phyloP scores from a whole-genome alignment of 495 filamentous ascomycete species.

The Haplographium delicatum region DNA sequence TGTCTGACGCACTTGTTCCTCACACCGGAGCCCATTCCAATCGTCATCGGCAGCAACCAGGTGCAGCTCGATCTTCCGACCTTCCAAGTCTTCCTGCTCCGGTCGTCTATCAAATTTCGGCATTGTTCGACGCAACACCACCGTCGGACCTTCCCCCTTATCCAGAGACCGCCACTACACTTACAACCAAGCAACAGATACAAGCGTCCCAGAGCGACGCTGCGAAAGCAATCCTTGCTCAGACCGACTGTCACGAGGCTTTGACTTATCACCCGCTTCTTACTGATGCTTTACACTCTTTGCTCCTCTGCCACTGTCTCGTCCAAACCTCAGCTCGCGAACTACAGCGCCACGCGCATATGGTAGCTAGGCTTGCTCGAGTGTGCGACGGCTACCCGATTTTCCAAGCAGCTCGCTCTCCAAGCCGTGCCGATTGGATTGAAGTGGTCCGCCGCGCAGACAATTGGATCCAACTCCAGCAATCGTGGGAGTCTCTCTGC shows the following conservation, averaged over 20 bases:
- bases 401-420: slow-evolving; percentile 67
- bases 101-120: slow-evolving; percentile 42
- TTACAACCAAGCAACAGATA: slow-evolving; percentile 21
- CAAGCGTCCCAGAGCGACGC: slow-evolving; percentile 25
- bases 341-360: slow-evolving; percentile 68
- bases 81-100: slow-evolving; percentile 26
- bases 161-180: slow-evolving; percentile 36
- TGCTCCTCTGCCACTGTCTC: slow-evolving; percentile 67
- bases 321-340: slow-evolving; percentile 70
- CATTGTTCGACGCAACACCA: slow-evolving; percentile 51
- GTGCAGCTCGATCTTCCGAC: slow-evolving; percentile 11
- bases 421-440: slow-evolving; percentile 72
- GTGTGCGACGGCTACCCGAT: slow-evolving; percentile 75
- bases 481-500: slow-evolving; percentile 66
- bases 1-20: slow-evolving; percentile 29
- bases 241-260: slow-evolving; percentile 47
- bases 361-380: slow-evolving; percentile 67
- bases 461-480: slow-evolving; percentile 59
- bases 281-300: slow-evolving; percentile 66
- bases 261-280: slow-evolving; percentile 76
- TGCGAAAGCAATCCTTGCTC: slow-evolving; percentile 25
- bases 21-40: slow-evolving; percentile 6
- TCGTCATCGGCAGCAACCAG: slow-evolving; percentile 14
- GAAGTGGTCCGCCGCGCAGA: slow-evolving; percentile 60
- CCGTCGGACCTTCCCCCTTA: slow-evolving; percentile 53